phyloP scores from a whole-genome alignment of 225 moss, liverwort and hornwort species.

The Thuidium tamariscinum region DNA sequence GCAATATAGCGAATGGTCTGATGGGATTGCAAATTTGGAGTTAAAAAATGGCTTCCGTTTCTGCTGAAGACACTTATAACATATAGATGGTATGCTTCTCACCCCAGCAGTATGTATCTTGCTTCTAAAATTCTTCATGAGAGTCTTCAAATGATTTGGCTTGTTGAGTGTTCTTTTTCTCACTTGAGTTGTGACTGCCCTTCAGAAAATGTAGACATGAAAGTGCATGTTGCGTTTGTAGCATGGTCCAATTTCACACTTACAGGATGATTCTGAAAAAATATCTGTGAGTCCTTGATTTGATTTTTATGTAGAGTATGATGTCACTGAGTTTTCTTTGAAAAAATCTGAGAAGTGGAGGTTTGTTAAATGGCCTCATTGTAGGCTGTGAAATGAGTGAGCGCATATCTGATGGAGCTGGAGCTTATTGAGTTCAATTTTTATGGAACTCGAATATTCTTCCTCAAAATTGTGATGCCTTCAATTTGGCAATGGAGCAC shows the following conservation, averaged over 20 bases:
- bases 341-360: not conserved
- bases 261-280: not conserved
- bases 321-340: not conserved
- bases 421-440: slow-evolving; percentile 89
- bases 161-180: too few species aligned
- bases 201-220: not conserved
- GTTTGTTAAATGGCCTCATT: not conserved
- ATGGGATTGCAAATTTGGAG: slow-evolving; percentile 96
- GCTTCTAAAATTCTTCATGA: not conserved
- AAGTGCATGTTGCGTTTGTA: not conserved
- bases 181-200: not conserved
- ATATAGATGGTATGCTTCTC: slow-evolving; percentile 67
- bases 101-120: not conserved
- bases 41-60: slow-evolving; percentile 87
- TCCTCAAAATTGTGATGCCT: slow-evolving; percentile 29
- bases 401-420: slow-evolving; percentile 61
- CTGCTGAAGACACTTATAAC: slow-evolving; percentile 91
- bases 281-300: not conserved
- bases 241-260: not conserved
- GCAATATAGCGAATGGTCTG: slow-evolving; percentile 72
- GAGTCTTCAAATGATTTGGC: not conserved
- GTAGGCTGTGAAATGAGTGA: slow-evolving; percentile 76
- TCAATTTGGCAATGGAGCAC: not conserved
- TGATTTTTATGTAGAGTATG: not conserved
- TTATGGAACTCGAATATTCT: slow-evolving; percentile 91